These are phyloP conservation scores for Alisma plantagoaquatica DNA, from an alignment of 106 monocot species.

Conservation along the genomic window DNA sequence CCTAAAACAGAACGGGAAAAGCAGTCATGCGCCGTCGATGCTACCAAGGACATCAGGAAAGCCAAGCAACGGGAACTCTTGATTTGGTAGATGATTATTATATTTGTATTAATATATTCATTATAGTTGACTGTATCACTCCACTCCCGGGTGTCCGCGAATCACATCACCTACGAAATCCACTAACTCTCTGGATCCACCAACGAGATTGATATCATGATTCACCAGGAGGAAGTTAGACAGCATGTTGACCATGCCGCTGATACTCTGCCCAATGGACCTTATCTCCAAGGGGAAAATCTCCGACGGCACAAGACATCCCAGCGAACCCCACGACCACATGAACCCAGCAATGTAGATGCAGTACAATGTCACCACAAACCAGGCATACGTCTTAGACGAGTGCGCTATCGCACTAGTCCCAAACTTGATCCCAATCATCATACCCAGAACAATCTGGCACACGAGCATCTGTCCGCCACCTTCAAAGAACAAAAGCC, in stretches of 20 bases:
- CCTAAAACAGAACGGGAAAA: no score
- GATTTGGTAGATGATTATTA: no score
- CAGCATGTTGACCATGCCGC: constrained; percentile 54
- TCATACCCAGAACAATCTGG: constrained; percentile 8
- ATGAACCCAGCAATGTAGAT: constrained; percentile 10
- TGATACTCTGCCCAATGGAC: constrained; percentile 55
- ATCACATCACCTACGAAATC: no score
- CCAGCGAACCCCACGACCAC: constrained; percentile 13
- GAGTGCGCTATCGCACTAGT: constrained; percentile 1
- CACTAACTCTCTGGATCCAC: no score
- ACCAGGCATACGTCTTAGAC: not conserved
- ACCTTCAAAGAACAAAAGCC: constrained; percentile 3
- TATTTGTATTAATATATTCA: no score
- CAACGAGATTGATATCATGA: no score
- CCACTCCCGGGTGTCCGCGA: no score
- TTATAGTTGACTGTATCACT: no score
- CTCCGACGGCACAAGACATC: constrained; percentile 25
- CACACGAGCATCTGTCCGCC: constrained; percentile 6
- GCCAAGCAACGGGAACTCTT: no score
- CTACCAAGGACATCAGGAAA: no score
- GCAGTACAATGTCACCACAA: constrained; percentile 6
- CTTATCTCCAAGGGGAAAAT: constrained; percentile 67
- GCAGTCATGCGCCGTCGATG: no score
- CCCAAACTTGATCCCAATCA: constrained; percentile 6
- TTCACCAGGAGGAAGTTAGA: constrained; percentile 53